These are phyloP conservation scores for Pyrus bretschneideri DNA, from an alignment of 306 rosid genomes.

Conservation along the genomic window DNA sequence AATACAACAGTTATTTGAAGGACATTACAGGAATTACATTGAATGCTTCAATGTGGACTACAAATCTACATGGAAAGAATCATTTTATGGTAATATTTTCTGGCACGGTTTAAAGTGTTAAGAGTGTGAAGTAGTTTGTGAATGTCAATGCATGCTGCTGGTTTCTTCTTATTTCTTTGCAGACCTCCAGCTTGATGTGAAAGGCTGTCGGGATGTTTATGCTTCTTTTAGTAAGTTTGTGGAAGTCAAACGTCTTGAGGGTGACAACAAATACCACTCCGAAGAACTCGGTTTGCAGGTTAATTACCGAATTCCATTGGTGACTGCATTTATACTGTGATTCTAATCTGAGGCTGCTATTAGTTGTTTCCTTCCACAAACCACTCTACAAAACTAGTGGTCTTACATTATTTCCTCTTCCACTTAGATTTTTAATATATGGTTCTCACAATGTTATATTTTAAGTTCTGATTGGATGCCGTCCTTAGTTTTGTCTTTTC, in stretches of 20 bases:
- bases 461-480: background rate
- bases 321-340: background rate
- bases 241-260: constrained; percentile 86
- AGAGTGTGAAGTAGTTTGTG: background rate
- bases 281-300: constrained; percentile 90
- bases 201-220: constrained; percentile 87
- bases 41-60: constrained; percentile 87
- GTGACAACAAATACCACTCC: constrained; percentile 90
- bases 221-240: constrained; percentile 89
- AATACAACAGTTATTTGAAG: constrained; percentile 87
- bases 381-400: too few species aligned
- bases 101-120: background rate
- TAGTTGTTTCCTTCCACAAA: too few species aligned
- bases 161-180: constrained; percentile 5
- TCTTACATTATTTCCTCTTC: background rate
- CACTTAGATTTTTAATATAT: too few species aligned
- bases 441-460: background rate
- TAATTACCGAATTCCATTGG: background rate
- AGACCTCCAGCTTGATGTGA: constrained; percentile 96
- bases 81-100: constrained; percentile 73
- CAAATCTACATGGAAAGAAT: constrained; percentile 83
- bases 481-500: background rate
- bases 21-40: constrained; percentile 90
- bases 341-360: background rate
- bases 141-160: constrained; percentile 2